phyloP scores from a whole-genome alignment of 2,329 filamentous ascomycete genomes.

The Aureobasidium pullulans region DNA sequence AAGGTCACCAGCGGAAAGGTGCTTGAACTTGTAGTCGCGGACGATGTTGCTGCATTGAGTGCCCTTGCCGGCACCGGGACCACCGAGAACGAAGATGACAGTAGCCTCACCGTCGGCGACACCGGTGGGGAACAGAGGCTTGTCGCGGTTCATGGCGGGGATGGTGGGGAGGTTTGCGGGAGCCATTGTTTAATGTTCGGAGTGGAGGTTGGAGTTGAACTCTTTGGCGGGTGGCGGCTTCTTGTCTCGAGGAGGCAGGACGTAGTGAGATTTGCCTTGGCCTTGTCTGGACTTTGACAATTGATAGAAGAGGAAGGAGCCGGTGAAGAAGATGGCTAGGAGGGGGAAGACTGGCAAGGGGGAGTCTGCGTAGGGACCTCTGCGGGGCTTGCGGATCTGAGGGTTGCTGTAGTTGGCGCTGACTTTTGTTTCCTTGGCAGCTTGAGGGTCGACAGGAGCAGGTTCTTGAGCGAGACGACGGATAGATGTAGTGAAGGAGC shows the following conservation, averaged over 20 bases:
- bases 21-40: constrained; percentile 78
- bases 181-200: constrained; percentile 23
- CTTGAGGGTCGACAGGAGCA: constrained; percentile 4
- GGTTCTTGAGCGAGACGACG: constrained; percentile 1
- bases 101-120: constrained; percentile 55
- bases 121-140: constrained; percentile 63
- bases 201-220: constrained; percentile 14
- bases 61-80: constrained; percentile 91
- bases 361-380: constrained; percentile 17
- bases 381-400: constrained; percentile 15
- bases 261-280: constrained; percentile 23
- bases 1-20: constrained; percentile 88
- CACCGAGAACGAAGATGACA: constrained; percentile 94
- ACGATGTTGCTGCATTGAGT: constrained; percentile 91
- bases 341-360: constrained; percentile 41
- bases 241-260: constrained; percentile 23
- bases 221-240: constrained; percentile 3
- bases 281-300: constrained; percentile 40
- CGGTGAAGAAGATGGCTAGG: constrained; percentile 39
- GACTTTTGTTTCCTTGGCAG: constrained; percentile 10
- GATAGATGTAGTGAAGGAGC: background rate
- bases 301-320: constrained; percentile 39
- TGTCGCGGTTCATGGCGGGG: constrained; percentile 47
- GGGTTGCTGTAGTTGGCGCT: constrained; percentile 11
- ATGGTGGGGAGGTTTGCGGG: constrained; percentile 25